Conservation (phyloP, 345 rosid species). For the Euclidium syriacum region DNA sequence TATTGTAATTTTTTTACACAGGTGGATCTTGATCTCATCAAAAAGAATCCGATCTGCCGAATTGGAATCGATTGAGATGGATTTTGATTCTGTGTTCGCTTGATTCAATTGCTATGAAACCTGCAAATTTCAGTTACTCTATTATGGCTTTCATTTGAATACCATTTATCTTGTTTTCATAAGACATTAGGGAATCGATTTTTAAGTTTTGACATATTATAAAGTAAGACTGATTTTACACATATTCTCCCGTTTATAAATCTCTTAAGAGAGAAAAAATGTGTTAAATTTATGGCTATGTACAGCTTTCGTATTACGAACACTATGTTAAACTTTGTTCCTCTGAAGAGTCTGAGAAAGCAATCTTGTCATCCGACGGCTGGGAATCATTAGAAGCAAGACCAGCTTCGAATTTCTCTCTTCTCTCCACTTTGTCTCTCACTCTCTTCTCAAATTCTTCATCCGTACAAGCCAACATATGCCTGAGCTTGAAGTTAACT, state of each 20-base stretch:
- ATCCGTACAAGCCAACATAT: constrained; percentile 69
- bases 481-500: constrained; percentile 68
- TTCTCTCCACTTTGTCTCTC: constrained; percentile 53
- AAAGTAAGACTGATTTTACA: background rate
- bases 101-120: background rate
- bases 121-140: background rate
- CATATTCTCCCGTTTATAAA: background rate
- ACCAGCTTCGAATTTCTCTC: constrained; percentile 57
- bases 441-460: constrained; percentile 59
- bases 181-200: background rate
- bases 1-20: constrained; percentile 25
- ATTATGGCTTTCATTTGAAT: background rate
- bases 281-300: background rate
- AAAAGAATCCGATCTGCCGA: constrained; percentile 66
- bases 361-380: constrained; percentile 3
- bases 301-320: background rate
- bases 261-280: background rate
- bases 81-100: background rate
- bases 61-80: constrained; percentile 45
- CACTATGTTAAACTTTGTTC: background rate
- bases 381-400: constrained; percentile 8
- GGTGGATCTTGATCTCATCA: constrained; percentile 85
- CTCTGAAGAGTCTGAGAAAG: background rate
- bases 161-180: background rate
- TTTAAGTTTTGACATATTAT: background rate